phyloP scores from a whole-genome alignment of 2,329 filamentous ascomycete species.

The Aspergillus fijiensis region DNA sequence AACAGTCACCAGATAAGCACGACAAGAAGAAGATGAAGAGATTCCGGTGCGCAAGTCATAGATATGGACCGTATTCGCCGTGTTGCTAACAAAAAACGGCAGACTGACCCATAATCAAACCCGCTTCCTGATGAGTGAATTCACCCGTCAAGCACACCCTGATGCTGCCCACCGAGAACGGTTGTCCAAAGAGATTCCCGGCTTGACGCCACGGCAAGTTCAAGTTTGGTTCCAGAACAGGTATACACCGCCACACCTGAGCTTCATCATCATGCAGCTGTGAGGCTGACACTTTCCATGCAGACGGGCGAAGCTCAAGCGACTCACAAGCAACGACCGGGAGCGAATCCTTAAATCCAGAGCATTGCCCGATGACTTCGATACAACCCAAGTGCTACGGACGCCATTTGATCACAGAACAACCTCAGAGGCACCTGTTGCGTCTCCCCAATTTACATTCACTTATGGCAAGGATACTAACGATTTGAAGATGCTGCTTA shows the following conservation, averaged over 20 bases:
- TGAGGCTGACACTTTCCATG: conserved; percentile 14
- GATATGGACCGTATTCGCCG: neutral
- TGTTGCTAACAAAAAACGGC: conserved; percentile 10
- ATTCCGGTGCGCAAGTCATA: conserved; percentile 38
- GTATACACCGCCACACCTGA: conserved; percentile 48
- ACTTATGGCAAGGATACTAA: conserved; percentile 40
- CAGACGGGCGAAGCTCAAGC: conserved; percentile 62
- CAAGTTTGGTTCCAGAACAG: conserved; percentile 99
- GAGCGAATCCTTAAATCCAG: conserved; percentile 62
- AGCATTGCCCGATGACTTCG: conserved; percentile 60
- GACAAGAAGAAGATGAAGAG: conserved; percentile 48
- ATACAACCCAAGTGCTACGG: conserved; percentile 60
- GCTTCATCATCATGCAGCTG: neutral
- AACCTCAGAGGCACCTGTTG: conserved; percentile 50
- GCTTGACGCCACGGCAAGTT: conserved; percentile 85
- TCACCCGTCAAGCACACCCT: conserved; percentile 89
- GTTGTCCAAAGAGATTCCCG: conserved; percentile 85
- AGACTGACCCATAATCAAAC: conserved; percentile 96
- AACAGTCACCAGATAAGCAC: conserved; percentile 28
- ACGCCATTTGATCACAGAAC: conserved; percentile 50
- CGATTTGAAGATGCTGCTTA: conserved; percentile 31
- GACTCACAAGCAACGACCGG: conserved; percentile 60
- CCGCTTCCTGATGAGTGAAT: conserved; percentile 96
- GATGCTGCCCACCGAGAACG: conserved; percentile 88
- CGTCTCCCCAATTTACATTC: conserved; percentile 44